Percentiles rank a stretch among this genome's conserved stretches.
Conservation (phyloP, 805 yeast species). For the Wickerhamiella domercqiae region DNA sequence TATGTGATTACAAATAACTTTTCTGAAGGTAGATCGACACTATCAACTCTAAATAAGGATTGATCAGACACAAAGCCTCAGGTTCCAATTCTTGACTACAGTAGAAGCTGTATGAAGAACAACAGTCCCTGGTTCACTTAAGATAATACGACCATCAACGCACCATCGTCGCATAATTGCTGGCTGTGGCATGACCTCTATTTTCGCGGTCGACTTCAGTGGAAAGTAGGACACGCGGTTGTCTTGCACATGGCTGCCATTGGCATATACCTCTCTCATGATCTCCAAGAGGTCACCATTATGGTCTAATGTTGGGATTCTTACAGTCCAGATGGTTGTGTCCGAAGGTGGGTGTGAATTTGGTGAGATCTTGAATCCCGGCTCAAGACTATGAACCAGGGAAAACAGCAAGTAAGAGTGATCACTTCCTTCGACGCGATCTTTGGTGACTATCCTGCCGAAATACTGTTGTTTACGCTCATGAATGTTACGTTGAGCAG, state of each 20-base stretch:
- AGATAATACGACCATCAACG: constrained; percentile 46
- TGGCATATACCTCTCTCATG: constrained; percentile 40
- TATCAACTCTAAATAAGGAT: too few species aligned
- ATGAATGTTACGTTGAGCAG: constrained; percentile 42
- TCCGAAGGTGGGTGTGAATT: constrained; percentile 31
- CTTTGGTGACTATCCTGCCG: constrained; percentile 24
- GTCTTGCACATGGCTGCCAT: constrained; percentile 40
- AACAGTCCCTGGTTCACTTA: constrained; percentile 18
- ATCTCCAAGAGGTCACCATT: constrained; percentile 34
- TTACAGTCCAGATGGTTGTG: constrained; percentile 30
- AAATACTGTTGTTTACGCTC: constrained; percentile 35
- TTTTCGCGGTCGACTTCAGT: constrained; percentile 14
- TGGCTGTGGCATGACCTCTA: constrained; percentile 20
- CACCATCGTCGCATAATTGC: constrained; percentile 38
- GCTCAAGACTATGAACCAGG: constrained; percentile 41
- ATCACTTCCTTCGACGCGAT: constrained; percentile 22
- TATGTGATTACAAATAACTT: too few species aligned
- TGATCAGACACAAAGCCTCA: constrained; percentile 9
- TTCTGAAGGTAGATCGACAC: too few species aligned
- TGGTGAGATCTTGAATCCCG: constrained; percentile 50
- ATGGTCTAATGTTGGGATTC: constrained; percentile 27
- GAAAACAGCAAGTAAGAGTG: constrained; percentile 49
- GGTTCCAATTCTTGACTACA: constrained; percentile 20
- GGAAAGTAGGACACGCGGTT: constrained; percentile 32
- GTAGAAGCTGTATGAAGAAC: constrained; percentile 12